Evolutionary conservation across 2,329 filamentous ascomycete species (phyloP).

Genomic region (Pestalotiopsis sp.): DNA sequence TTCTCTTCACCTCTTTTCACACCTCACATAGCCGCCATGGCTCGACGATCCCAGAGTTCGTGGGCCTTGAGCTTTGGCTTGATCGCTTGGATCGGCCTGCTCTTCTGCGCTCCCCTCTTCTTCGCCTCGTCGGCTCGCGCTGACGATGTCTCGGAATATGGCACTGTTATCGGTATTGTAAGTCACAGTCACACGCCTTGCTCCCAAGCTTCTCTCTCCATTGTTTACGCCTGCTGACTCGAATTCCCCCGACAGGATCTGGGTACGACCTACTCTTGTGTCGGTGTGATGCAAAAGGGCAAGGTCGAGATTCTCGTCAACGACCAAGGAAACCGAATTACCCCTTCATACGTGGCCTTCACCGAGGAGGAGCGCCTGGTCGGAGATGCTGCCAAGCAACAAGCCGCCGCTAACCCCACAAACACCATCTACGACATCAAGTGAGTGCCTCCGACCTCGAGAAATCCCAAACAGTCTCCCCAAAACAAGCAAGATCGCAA

Average conservation of each 20-base stretch:
- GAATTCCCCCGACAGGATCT: constrained; percentile 58
- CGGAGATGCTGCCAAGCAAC: constrained; percentile 97
- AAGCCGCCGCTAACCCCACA: constrained; percentile 78
- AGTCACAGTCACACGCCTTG: constrained; percentile 31
- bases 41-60: constrained; percentile 65
- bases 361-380: constrained; percentile 97
- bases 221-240: background rate
- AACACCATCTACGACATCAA: constrained; percentile 83
- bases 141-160: constrained; percentile 76
- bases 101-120: constrained; percentile 79
- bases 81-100: constrained; percentile 87
- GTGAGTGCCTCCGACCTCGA: constrained; percentile 54
- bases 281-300: constrained; percentile 94
- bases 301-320: constrained; percentile 96
- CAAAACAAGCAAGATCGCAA: background rate
- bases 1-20: constrained; percentile 11
- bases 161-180: constrained; percentile 91
- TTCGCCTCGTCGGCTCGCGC: constrained; percentile 79
- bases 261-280: constrained; percentile 87
- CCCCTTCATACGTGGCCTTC: constrained; percentile 93
- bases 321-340: constrained; percentile 96
- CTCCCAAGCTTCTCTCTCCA: constrained; percentile 1
- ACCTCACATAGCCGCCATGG: constrained; percentile 39
- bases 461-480: constrained; percentile 20
- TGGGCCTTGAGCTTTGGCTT: constrained; percentile 83